Evolutionary conservation across 179 eudicot species (phyloP).

Genomic region (Patellifolia procumbens): DNA sequence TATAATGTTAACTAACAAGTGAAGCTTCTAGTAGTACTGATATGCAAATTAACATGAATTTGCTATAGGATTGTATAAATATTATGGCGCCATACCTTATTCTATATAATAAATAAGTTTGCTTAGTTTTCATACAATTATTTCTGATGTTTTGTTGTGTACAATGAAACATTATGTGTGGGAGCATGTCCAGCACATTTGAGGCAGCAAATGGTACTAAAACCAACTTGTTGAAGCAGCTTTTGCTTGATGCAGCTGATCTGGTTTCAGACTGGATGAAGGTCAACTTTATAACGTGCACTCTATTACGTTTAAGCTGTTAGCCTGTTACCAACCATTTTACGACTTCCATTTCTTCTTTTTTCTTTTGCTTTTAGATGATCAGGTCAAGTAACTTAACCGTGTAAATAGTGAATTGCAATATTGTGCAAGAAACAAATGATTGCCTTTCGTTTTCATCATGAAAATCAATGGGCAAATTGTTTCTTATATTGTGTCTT

Average conservation of each 20-base stretch:
- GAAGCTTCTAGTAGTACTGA: background rate
- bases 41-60: background rate
- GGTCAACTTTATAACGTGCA: constrained; percentile 21
- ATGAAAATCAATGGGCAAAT: background rate
- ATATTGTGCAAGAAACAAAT: background rate
- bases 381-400: background rate
- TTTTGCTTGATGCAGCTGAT: background rate
- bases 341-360: background rate
- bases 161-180: no score
- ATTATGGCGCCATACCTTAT: background rate
- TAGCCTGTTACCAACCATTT: background rate
- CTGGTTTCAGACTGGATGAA: constrained; percentile 12
- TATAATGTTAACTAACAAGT: background rate
- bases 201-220: constrained; percentile 4
- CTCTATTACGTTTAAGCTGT: background rate
- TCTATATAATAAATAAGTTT: background rate
- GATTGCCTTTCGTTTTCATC: background rate
- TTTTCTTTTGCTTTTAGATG: background rate
- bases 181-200: constrained; percentile 6
- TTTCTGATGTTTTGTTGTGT: background rate
- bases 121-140: background rate
- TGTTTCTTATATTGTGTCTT: background rate
- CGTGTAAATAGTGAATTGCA: background rate
- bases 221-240: background rate
- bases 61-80: background rate